Evolutionary conservation across 495 filamentous ascomycete genomes (phyloP).

Genomic region (Lasiosphaeriaceae sp.): DNA sequence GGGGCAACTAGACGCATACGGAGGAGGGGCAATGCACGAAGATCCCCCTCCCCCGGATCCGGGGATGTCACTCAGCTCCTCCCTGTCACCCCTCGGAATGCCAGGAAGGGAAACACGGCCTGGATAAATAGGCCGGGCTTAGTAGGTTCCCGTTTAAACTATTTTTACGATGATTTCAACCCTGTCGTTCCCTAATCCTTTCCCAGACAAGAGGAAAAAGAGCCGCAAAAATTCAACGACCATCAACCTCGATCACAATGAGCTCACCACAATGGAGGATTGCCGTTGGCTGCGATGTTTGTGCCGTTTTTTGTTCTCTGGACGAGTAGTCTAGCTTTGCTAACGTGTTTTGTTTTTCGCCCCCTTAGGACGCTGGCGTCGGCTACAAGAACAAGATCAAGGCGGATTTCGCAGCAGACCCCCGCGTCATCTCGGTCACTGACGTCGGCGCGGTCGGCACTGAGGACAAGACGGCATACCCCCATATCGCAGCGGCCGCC

Average conservation of each 20-base stretch:
- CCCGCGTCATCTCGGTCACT: conserved; percentile 61
- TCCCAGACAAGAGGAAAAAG: not conserved
- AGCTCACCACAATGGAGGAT: conserved; percentile 43
- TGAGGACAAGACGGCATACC: conserved; percentile 78
- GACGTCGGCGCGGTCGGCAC: conserved; percentile 63
- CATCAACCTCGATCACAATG: conserved; percentile 18
- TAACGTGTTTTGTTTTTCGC: conserved; percentile 7
- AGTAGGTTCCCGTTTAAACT: conserved; percentile 5
- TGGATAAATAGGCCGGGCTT: conserved; percentile 27
- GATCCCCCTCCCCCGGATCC: conserved; percentile 12
- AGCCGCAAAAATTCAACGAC: conserved; percentile 7
- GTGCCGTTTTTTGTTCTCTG: conserved; percentile 19
- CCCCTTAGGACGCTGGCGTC: conserved; percentile 65
- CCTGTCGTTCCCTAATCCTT: conserved; percentile 2
- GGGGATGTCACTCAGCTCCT: conserved; percentile 10
- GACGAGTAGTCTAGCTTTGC: not conserved
- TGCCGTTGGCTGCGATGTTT: conserved; percentile 44
- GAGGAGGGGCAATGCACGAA: conserved; percentile 23
- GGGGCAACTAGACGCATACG: conserved; percentile 9
- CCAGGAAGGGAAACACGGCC: conserved; percentile 27
- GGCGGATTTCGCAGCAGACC: conserved; percentile 61
- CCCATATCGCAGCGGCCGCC: conserved; percentile 71
- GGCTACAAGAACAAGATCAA: conserved; percentile 78
- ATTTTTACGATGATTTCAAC: conserved; percentile 14
- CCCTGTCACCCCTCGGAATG: conserved; percentile 18